Evolutionary conservation across 345 rosid genomes (phyloP), one percentile per base, ranked within the genome.

Genomic region (Punica granatum): DNA sequence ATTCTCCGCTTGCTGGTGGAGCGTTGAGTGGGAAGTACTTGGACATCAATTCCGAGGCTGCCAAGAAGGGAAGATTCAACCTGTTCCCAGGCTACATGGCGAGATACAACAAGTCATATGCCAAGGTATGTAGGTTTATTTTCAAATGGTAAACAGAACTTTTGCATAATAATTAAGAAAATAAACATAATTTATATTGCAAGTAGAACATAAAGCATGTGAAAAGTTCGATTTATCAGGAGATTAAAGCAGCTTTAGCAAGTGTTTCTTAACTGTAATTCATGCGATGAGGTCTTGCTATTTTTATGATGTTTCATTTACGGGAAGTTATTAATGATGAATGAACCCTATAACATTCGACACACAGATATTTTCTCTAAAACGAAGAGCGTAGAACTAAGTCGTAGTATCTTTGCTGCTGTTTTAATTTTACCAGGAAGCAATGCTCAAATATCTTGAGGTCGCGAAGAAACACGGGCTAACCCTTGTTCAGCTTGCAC

Each of bases 71-170:
- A 72, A 87, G 97, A 67, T 5, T 93, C 59, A 88, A 90, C 81
- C 83, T 90, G 56, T 93, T 88, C 76, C 98, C 96, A 61, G 82
- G 86, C 67, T 93, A 83, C 88, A 92, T 90, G 90, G 90, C 87
- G 74, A 84, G 98, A 87, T 90, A 88, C 70, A 82, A 79, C 25
- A 77, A 60, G 69, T 92, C 98, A 16, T 25, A 77, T 63, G 74
- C 93, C 58, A 84, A 85, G 91, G 96, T 92, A 77, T 68, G 82
- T 65, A 21, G 42, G 42, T 33, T 7, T 14, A 26, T 56, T 26
- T 2, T 56, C 13, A 15, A 33, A 32, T 31, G 13, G 34, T 26
- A 49, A 23, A 16, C 21, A 11, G 23, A 49, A 16, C 56, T 2
- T 1, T 1, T 56, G 31, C 9, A 0, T 56, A 9, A 30, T 56